Base-by-base conservation (phyloP, 305 asterid genomes). In the Fraxinus greggii region DNA sequence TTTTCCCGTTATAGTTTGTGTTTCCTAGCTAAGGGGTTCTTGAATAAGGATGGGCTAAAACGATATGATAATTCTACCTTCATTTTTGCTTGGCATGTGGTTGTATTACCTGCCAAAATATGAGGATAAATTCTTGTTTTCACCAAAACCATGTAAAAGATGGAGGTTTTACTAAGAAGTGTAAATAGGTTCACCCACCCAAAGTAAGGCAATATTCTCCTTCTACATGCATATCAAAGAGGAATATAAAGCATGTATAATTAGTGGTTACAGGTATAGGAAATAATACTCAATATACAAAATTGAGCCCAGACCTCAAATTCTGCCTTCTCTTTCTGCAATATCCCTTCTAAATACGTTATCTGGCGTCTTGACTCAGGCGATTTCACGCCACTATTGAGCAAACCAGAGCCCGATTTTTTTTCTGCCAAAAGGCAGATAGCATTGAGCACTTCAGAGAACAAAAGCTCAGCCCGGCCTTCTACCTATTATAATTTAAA, bases 271-370 rank as follows among this genome's bases (percentile, higher is more conserved):
- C 24, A 72, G 70, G 75, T 32, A 36, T 23, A 35, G 42, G 38
- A 82, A 83, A 83, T 31, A 67, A 67, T 72, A 63, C 59, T 79
- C 83, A 56, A 81, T 79, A 79, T 85, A 59, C 81, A 38, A 80
- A 81, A 81, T 76, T 75, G 83, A 86, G 38, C 24, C 42, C 79
- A 78, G 48, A 93, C 99, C 97, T 92, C 95, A 90, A 94, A 94
- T 87, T 94, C 96, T 51, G 85, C 84, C 90, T 91, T 96, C 92
- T 94, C 97, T 80, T 88, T 91, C 92, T 90, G 97, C 84, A 93
- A 75, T 88, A 90, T 91, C 78, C 76, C 92, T 88, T 93, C 98
- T 42, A 93, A 89, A 83, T 89, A 94, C 59, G 89, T 81, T 51
- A 93, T 80, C 75, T 87, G 94, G 80, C 90, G 90, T 80, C 91